Conservation (phyloP, 1,139 yeast genomes). For the Sugiyamaella pinicola region DNA sequence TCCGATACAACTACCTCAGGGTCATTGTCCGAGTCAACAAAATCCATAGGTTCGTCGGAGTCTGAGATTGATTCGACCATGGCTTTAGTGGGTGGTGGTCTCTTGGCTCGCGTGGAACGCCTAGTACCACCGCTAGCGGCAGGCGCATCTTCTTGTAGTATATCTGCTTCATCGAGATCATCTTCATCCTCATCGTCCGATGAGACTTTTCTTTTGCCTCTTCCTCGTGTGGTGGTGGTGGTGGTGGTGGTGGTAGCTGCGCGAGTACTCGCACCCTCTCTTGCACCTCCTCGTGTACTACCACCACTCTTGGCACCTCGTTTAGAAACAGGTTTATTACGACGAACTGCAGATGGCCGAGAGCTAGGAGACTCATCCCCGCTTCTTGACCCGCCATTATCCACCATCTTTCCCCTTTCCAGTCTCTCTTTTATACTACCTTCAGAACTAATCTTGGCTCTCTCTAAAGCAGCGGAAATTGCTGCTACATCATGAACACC, state of each 20-base stretch:
- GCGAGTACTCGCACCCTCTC: neutral
- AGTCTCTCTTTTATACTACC: conserved; percentile 2
- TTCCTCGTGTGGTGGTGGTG: no score
- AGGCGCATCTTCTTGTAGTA: neutral
- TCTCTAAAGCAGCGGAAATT: conserved; percentile 23
- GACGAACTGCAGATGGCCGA: no score
- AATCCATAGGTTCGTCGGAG: conserved; percentile 8
- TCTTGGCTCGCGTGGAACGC: conserved; percentile 7
- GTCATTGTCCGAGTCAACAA: conserved; percentile 1
- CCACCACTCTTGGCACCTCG: neutral
- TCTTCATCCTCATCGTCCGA: neutral
- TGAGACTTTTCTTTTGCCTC: neutral
- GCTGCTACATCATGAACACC: conserved; percentile 39
- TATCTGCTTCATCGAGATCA: neutral
- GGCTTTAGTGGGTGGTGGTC: neutral
- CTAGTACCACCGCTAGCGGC: neutral
- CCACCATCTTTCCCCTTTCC: neutral
- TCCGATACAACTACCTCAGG: conserved; percentile 9
- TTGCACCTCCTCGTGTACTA: neutral
- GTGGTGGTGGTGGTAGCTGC: no score
- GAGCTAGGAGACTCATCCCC: no score
- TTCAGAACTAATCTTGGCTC: conserved; percentile 18
- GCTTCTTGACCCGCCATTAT: no score
- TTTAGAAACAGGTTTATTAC: no score
- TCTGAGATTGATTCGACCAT: neutral